Percentiles rank a stretch among this genome's conserved stretches.
These are phyloP conservation scores for Pseudonectria foliicola DNA, from an alignment of 2,329 filamentous ascomycete genomes.

Conservation along the genomic window DNA sequence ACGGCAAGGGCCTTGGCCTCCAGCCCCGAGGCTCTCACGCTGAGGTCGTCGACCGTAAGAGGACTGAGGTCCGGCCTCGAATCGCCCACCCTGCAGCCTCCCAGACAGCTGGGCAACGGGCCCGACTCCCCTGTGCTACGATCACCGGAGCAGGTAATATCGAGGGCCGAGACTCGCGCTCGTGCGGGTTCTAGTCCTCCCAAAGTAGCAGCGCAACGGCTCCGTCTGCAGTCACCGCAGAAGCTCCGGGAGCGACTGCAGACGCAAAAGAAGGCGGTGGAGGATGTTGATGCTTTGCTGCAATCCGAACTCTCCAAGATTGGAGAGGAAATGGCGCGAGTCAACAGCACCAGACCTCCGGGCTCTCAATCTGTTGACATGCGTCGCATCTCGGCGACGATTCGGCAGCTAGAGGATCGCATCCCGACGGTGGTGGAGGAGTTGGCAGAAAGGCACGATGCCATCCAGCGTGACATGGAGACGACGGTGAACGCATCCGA, in stretches of 20 bases:
- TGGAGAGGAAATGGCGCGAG: constrained; percentile 65
- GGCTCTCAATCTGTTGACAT: constrained; percentile 33
- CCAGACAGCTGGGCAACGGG: no score
- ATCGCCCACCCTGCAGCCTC: no score
- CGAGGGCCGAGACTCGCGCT: constrained; percentile 5
- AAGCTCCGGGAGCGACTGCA: constrained; percentile 80
- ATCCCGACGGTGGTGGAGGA: constrained; percentile 55
- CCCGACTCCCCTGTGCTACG: no score
- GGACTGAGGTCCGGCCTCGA: no score
- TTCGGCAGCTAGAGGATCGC: constrained; percentile 60
- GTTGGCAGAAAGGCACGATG: constrained; percentile 52
- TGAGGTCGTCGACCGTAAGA: no score
- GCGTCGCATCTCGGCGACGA: constrained; percentile 45
- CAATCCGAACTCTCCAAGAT: constrained; percentile 74
- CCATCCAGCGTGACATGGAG: constrained; percentile 65
- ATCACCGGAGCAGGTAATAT: no score
- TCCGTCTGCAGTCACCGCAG: constrained; percentile 64
- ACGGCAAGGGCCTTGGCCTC: no score
- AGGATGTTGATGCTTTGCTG: constrained; percentile 61
- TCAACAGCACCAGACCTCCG: constrained; percentile 33
- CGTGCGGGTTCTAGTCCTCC: constrained; percentile 24
- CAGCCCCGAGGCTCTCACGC: no score
- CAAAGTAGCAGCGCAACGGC: constrained; percentile 36
- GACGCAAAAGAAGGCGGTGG: constrained; percentile 68
- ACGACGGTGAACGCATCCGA: constrained; percentile 67